Conservation (phyloP, 768 basidiomycete genomes). For the Sarcodon aspratus region DNA sequence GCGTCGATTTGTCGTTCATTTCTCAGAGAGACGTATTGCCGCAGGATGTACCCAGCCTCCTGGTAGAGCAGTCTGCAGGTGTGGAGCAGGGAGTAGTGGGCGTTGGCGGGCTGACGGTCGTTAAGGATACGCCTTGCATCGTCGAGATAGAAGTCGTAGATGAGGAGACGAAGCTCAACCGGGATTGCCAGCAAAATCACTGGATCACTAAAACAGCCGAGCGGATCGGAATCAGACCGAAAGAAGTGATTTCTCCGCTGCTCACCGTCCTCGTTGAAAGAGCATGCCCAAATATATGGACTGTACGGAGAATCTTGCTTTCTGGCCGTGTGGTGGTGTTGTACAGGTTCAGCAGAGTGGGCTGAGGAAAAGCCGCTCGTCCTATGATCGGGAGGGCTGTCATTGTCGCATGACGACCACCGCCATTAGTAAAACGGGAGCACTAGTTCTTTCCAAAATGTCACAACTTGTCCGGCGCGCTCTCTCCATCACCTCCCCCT, state of each 20-base stretch:
- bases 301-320: background rate
- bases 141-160: conserved; percentile 20
- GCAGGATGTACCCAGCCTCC: conserved; percentile 19
- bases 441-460: no score
- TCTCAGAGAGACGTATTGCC: conserved; percentile 24
- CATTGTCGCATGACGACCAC: no score
- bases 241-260: no score
- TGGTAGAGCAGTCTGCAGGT: conserved; percentile 18
- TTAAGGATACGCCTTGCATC: conserved; percentile 12
- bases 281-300: background rate
- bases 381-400: no score
- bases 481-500: conserved; percentile 13
- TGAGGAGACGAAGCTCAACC: conserved; percentile 21
- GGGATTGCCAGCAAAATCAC: conserved; percentile 17
- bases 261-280: no score
- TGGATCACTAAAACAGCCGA: no score
- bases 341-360: no score
- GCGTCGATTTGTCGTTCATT: conserved; percentile 24
- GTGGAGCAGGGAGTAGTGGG: conserved; percentile 21
- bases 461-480: background rate
- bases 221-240: no score
- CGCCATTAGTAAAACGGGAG: no score
- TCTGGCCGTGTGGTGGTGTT: no score
- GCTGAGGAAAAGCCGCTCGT: no score
- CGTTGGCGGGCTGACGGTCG: conserved; percentile 21